These are phyloP conservation scores for Eragrostis tef DNA, from an alignment of 202 grass and related monocot genomes.

Conservation along the genomic window DNA sequence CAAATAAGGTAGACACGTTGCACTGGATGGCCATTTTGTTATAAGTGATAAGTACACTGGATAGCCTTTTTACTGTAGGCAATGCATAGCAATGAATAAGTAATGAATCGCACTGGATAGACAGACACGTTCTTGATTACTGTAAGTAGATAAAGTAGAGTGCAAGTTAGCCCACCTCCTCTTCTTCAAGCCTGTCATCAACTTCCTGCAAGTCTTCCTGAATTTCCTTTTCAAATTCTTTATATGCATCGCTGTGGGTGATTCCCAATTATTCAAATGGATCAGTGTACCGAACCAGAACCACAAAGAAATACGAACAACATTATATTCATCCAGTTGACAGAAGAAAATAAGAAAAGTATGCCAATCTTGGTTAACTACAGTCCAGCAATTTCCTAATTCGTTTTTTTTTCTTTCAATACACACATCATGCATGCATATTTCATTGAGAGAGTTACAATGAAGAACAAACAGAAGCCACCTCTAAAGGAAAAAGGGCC, in stretches of 20 bases:
- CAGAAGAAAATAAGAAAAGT: conserved; percentile 5
- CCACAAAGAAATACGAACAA: neutral
- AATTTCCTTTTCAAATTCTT: conserved; percentile 99
- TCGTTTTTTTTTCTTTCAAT: no score
- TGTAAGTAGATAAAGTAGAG: conserved; percentile 19
- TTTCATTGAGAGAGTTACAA: neutral
- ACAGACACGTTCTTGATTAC: neutral
- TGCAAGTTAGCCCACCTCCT: conserved; percentile 65
- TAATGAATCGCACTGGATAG: conserved; percentile 11
- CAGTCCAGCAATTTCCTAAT: neutral
- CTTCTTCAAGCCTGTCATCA: conserved; percentile 94
- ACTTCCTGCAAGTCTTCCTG: conserved; percentile 83
- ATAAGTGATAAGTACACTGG: no score
- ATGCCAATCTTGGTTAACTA: neutral
- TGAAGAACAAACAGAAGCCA: no score
- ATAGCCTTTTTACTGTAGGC: no score
- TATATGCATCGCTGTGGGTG: conserved; percentile 70
- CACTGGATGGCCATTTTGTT: no score
- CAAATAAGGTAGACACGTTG: conserved; percentile 1
- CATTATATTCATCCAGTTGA: neutral
- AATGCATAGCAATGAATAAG: neutral
- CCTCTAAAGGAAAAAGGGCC: no score
- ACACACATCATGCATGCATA: no score
- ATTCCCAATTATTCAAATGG: conserved; percentile 36
- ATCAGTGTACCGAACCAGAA: conserved; percentile 24